Evolutionary conservation across 2,329 filamentous ascomycete genomes (phyloP).

Genomic region (Penicillium polonicum): DNA sequence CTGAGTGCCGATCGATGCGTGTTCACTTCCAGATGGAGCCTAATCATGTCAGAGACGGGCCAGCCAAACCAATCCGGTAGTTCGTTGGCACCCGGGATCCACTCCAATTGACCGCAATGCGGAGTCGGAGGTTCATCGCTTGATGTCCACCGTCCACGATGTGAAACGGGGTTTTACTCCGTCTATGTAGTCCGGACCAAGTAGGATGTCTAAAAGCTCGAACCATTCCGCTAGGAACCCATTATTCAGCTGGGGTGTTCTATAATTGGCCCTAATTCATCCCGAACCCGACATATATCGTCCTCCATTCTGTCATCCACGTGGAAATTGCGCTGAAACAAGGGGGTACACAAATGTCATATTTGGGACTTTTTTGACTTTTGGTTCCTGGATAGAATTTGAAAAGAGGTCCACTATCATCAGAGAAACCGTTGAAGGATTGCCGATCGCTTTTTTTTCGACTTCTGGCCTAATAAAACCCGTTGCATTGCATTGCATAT

Average conservation of each 20-base stretch:
- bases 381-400: background rate
- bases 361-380: background rate
- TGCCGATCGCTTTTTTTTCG: background rate
- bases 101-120: background rate
- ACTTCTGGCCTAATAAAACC: background rate
- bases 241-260: background rate
- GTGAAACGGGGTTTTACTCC: too few species aligned
- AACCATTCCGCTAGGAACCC: background rate
- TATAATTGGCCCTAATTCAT: background rate
- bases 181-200: background rate
- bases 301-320: background rate
- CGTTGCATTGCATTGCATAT: background rate
- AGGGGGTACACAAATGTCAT: background rate
- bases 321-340: background rate
- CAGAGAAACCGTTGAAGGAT: conserved; percentile 3
- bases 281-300: background rate
- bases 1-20: conserved; percentile 15
- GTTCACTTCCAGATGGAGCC: conserved; percentile 10
- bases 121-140: background rate
- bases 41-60: conserved; percentile 13
- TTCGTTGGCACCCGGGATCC: conserved; percentile 7
- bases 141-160: background rate
- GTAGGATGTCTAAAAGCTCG: background rate
- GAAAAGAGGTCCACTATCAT: background rate
- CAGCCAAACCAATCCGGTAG: conserved; percentile 15